Conservation (phyloP, 495 filamentous ascomycete species). For the Neurospora africana region DNA sequence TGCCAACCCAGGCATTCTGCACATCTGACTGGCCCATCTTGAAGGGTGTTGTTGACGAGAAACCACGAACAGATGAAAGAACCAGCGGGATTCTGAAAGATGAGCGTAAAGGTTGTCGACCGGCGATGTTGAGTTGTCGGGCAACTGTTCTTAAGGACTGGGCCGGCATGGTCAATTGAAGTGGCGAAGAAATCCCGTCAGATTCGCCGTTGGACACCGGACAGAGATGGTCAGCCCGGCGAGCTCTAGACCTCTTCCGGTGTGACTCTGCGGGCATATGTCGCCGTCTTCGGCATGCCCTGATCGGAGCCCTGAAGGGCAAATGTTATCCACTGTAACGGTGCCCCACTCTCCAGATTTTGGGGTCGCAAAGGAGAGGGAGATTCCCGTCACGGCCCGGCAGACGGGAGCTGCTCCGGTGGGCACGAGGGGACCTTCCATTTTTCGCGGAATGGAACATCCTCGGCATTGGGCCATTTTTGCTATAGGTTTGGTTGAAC, state of each 20-base stretch:
- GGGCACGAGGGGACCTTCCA: background rate
- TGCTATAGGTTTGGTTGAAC: background rate
- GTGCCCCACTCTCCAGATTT: background rate
- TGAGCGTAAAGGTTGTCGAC: background rate
- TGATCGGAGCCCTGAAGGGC: background rate
- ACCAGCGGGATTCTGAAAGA: background rate
- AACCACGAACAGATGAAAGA: background rate
- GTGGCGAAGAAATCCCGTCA: background rate
- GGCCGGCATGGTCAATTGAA: background rate
- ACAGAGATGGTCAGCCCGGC: background rate
- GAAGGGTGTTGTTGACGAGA: background rate
- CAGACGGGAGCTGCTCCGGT: background rate
- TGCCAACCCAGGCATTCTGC: conserved; percentile 27
- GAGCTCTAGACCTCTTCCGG: background rate
- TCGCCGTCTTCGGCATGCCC: background rate
- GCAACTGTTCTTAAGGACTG: background rate
- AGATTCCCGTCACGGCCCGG: background rate
- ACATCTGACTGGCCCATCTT: background rate
- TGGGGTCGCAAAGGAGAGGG: background rate
- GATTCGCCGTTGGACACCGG: background rate
- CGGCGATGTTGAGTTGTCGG: background rate
- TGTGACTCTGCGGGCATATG: background rate
- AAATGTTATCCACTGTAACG: background rate
- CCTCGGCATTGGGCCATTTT: background rate
- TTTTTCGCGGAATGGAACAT: background rate